A percentile compares a stretch with the other conserved stretches of the same genome.
Evolutionary conservation across 2,329 filamentous ascomycete species (phyloP).

Genomic region (Byssochlamys sp.): DNA sequence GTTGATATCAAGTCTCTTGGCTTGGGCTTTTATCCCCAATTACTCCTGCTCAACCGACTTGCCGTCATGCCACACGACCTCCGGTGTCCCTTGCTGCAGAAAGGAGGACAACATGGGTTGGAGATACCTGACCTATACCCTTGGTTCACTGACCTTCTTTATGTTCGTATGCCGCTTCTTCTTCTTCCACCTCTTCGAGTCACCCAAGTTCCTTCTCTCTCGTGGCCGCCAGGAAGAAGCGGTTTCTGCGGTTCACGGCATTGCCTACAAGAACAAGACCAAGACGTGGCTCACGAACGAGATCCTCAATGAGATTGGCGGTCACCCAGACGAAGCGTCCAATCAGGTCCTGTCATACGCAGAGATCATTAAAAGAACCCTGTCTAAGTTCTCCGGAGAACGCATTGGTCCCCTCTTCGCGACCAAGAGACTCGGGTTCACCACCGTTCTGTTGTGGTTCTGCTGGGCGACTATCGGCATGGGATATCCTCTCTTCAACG

Average conservation of each 20-base stretch:
- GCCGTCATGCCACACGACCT: conserved; percentile 20
- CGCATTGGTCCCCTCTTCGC: conserved; percentile 57
- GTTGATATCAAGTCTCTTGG: conserved; percentile 54
- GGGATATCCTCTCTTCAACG: conserved; percentile 81
- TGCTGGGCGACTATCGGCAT: conserved; percentile 75
- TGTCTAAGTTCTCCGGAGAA: conserved; percentile 57
- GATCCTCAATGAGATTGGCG: conserved; percentile 48
- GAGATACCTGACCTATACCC: conserved; percentile 62
- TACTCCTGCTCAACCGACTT: conserved; percentile 44
- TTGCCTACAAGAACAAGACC: conserved; percentile 59
- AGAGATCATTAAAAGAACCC: conserved; percentile 49
- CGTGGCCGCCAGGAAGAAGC: conserved; percentile 69
- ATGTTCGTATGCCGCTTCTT: conserved; percentile 75
- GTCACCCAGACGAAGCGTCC: conserved; percentile 34
- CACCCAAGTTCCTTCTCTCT: conserved; percentile 71
- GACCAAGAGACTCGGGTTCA: conserved; percentile 38
- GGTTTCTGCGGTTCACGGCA: conserved; percentile 67
- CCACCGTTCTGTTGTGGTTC: conserved; percentile 57
- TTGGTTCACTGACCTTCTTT: conserved; percentile 61
- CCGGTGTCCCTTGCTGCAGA: conserved; percentile 30
- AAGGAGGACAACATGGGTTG: conserved; percentile 58
- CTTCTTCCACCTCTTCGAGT: conserved; percentile 72
- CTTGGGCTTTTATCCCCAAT: conserved; percentile 65
- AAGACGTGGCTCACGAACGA: conserved; percentile 71
- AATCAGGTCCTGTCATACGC: conserved; percentile 32